Evolutionary conservation across 129 eudicot species (phyloP), one percentile per base, ranked within the genome.

Genomic region (Arctium minus): DNA sequence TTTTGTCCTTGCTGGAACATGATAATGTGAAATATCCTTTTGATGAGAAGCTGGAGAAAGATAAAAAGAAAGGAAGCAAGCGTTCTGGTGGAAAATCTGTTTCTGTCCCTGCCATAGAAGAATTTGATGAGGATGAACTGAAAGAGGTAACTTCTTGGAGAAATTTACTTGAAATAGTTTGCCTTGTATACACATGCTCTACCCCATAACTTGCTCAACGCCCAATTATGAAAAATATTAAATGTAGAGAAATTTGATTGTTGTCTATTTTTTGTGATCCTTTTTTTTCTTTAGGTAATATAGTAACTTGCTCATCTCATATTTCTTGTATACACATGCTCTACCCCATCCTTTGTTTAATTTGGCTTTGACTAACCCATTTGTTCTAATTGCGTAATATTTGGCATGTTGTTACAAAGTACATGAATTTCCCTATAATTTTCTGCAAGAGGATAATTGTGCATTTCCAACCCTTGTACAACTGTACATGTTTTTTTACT

Each of bases 11-110:
- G 79, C 80, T 96, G 50, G 98, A 93, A 81, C 97, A 92, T 88
- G 99, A 96, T 88, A 96, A 90, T 88, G 87, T 81, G 1, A 96
- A 96, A 81, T 96, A 96, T 83, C 99, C 99, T 29, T 87, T 84
- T 72, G 97, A 91, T 80, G 99, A 89, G n/a, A 96, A 94, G 84
- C 65, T 84, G 18, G 89, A 90, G 17, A 93, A 92, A 85, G 98
- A 96, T 85, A 92, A 88, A 84, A 96, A 92, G 90, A 96, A 90
- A 86, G 94, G 90, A 37, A 78, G 67, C 29, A 96, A 93, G 75
- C 90, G 96, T 68, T 53, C 74, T 75, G 89, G 87, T 33, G 90
- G 89, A 35, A 92, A 88, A 77, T 83, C 91, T 42, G 79, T 44
- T 76, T 39, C 87, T 62, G 87, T 90, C 53, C 97, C 98, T 38